phyloP scores from a whole-genome alignment of 768 basidiomycete species.

The Inosperma sp. region DNA sequence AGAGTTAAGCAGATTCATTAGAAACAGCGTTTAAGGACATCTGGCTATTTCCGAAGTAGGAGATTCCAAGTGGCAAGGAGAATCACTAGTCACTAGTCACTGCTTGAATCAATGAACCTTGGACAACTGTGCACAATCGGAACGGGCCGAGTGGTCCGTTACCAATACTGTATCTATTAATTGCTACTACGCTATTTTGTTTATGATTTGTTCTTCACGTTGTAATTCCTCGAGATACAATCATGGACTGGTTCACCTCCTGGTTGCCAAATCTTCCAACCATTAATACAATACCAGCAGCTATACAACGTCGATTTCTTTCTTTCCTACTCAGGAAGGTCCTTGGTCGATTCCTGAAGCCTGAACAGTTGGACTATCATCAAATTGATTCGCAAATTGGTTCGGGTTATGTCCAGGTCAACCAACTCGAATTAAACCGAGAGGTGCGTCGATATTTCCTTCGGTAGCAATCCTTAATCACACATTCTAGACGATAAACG shows the following conservation, averaged over 20 bases:
- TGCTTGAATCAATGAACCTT: too few species aligned
- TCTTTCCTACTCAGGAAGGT: conserved; percentile 82
- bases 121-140: too few species aligned
- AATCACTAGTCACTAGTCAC: too few species aligned
- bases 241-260: conserved; percentile 48
- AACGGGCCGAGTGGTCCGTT: too few species aligned
- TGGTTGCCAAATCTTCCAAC: conserved; percentile 63
- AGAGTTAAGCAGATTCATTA: too few species aligned
- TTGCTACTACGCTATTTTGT: neutral
- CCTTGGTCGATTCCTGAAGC: conserved; percentile 81
- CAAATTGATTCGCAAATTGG: conserved; percentile 92
- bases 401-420: conserved; percentile 84
- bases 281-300: conserved; percentile 60
- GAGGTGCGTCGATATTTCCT: conserved; percentile 45
- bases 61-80: too few species aligned
- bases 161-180: too few species aligned
- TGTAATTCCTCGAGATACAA: neutral
- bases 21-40: too few species aligned
- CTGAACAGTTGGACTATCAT: conserved; percentile 81
- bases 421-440: conserved; percentile 73
- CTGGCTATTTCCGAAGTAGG: too few species aligned
- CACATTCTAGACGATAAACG: conserved; percentile 67
- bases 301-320: conserved; percentile 82
- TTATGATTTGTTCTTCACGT: neutral
- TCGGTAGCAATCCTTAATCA: conserved; percentile 10